These are phyloP conservation scores for Podospora sp. DNA, from an alignment of 495 filamentous ascomycete species.

Conservation along the genomic window DNA sequence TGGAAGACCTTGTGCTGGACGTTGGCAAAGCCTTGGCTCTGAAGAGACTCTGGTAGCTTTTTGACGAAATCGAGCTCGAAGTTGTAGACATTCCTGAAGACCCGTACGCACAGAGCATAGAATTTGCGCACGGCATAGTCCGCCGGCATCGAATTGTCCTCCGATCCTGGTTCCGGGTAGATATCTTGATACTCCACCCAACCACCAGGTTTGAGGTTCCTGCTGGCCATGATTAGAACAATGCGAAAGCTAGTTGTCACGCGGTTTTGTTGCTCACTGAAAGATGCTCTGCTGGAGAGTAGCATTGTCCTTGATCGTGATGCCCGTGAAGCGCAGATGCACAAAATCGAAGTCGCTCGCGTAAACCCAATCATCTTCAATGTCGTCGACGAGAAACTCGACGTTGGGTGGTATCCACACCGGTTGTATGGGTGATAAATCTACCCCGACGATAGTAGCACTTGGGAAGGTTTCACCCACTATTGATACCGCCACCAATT, in stretches of 20 bases:
- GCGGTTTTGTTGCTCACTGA: slow-evolving; percentile 28
- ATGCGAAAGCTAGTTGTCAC: background rate
- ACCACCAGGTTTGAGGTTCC: slow-evolving; percentile 64
- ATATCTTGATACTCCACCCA: slow-evolving; percentile 64
- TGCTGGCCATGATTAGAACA: slow-evolving; percentile 31
- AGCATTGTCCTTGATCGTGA: slow-evolving; percentile 51
- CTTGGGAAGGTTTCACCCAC: slow-evolving; percentile 57
- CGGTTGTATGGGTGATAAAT: slow-evolving; percentile 66
- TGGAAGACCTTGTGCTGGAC: slow-evolving; percentile 55
- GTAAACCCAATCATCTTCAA: slow-evolving; percentile 58
- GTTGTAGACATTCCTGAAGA: slow-evolving; percentile 42
- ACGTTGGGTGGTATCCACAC: slow-evolving; percentile 58
- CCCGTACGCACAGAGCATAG: slow-evolving; percentile 36
- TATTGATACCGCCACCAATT: slow-evolving; percentile 23
- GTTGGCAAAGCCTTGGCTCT: slow-evolving; percentile 55
- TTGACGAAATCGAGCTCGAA: slow-evolving; percentile 47
- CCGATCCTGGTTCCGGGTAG: slow-evolving; percentile 51
- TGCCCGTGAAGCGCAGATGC: slow-evolving; percentile 49
- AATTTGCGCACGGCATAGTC: slow-evolving; percentile 50
- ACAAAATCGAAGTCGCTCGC: slow-evolving; percentile 55
- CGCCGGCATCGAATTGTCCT: slow-evolving; percentile 52
- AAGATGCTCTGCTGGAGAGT: slow-evolving; percentile 38
- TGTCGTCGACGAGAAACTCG: slow-evolving; percentile 63
- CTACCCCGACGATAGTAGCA: slow-evolving; percentile 61
- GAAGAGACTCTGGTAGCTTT: slow-evolving; percentile 41